Base-by-base conservation (phyloP, 1,139 yeast species). In the Suhomyces terraborum region DNA sequence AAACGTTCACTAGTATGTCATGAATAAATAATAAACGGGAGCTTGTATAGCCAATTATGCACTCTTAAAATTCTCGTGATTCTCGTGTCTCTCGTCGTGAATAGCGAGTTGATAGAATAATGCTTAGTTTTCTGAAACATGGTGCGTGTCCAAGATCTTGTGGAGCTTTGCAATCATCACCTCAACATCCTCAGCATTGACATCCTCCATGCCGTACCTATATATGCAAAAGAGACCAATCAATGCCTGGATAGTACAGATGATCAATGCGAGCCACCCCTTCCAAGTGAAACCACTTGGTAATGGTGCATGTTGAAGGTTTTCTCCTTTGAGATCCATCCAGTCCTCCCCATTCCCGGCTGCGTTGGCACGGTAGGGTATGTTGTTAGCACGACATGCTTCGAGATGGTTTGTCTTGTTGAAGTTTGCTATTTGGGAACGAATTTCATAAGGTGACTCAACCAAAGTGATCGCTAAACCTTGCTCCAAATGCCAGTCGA, bases 401-500 rank as follows among this genome's bases (percentile, higher is more conserved):
- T 72, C 75, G 39, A 64, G 64, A 66, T 86, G 93, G 53, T 73
- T 69, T 4, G 17, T 14, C 1, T 69, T 72, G 21, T 75, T 73
- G 6, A 55, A 46, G 8, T 56, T 48, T 67, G 69, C 23, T 64
- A 61, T 28, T 58, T 50, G 54, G 79, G 80, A 31, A 84, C 79
- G 80, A 31, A 84, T 59, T 20, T 66, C 64, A 27, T 66, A 52
- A 16, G 96, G 96, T 29, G 88, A 89, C 66, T 88, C 96, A 37
- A 88, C 69, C 28, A 84, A 74, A 2, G 78, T 74, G 44, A 83
- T 67, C 12, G 89, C 91, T 47, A 88, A 74, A 47, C 96, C 96
- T 65, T 88, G 96, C 55, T 80, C 82, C 70, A 88, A 76, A 69
- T 88, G 96, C 96, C 96, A 88, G 56, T 88, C 96, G 51, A 88